Percentiles rank a stretch among this genome's conserved stretches.
Conservation (phyloP, 768 basidiomycete genomes). For the Tylopilus cervinicoccineus region DNA sequence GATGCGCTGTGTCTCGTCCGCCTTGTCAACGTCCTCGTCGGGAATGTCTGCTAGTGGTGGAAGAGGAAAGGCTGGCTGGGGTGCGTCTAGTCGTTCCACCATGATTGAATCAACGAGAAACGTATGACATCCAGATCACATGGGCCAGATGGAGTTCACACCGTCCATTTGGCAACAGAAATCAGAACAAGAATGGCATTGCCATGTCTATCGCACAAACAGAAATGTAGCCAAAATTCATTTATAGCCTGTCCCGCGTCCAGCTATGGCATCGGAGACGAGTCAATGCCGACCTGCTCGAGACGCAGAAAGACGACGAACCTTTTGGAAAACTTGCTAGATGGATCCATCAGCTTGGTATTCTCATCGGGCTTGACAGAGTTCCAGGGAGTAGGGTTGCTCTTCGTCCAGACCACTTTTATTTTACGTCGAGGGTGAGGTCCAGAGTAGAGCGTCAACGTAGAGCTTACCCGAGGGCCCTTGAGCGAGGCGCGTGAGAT, state of each 20-base stretch:
- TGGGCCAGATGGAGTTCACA: slow-evolving; percentile 6
- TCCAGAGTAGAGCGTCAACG: background rate
- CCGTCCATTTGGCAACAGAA: background rate
- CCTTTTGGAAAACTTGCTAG: slow-evolving; percentile 76
- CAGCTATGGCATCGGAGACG: slow-evolving; percentile 44
- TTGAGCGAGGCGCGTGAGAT: slow-evolving; percentile 57
- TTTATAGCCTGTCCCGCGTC: slow-evolving; percentile 68
- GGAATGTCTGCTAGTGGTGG: slow-evolving; percentile 39
- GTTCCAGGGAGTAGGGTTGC: slow-evolving; percentile 90
- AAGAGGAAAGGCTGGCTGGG: slow-evolving; percentile 37
- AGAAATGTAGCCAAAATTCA: background rate
- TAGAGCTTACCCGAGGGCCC: slow-evolving; percentile 47
- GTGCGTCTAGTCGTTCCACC: slow-evolving; percentile 40
- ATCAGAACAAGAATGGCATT: slow-evolving; percentile 16
- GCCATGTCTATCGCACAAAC: slow-evolving; percentile 18
- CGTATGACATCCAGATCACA: slow-evolving; percentile 7
- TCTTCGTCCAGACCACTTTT: slow-evolving; percentile 56
- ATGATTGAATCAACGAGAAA: too few relatives aligned
- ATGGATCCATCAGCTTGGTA: slow-evolving; percentile 65
- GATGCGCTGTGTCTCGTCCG: slow-evolving; percentile 30
- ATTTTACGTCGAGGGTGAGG: slow-evolving; percentile 1
- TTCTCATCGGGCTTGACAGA: slow-evolving; percentile 70
- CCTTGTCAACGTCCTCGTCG: slow-evolving; percentile 39
- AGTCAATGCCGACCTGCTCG: background rate
- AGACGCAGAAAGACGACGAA: slow-evolving; percentile 3